Percentiles rank a stretch among this genome's conserved stretches.
Conservation (phyloP, 2,329 filamentous ascomycete genomes). For the Cytospora leucostoma region DNA sequence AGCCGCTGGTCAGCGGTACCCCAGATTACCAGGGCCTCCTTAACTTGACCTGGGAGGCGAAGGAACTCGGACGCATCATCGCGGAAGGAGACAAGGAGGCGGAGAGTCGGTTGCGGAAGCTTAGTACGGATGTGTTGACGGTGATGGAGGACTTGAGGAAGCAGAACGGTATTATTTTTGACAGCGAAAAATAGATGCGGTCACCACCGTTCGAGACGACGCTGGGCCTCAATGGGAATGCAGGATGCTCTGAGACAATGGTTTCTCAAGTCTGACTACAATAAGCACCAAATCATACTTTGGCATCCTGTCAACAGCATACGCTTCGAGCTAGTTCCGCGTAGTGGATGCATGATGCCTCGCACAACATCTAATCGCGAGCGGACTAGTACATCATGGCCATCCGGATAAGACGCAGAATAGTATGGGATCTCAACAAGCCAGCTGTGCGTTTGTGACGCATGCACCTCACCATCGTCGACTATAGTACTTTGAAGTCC, state of each 20-base stretch:
- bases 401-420: too few relatives aligned
- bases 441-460: too few relatives aligned
- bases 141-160: conserved; percentile 26
- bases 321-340: conserved; percentile 8
- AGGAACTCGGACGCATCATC: conserved; percentile 21
- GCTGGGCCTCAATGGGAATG: too few relatives aligned
- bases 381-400: too few relatives aligned
- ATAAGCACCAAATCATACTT: conserved; percentile 8
- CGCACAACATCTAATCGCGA: conserved; percentile 10
- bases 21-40: conserved; percentile 24
- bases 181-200: conserved; percentile 13
- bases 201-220: neutral
- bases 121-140: conserved; percentile 22
- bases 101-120: conserved; percentile 11
- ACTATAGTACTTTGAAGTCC: too few relatives aligned
- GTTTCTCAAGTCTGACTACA: too few relatives aligned
- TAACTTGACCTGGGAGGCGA: conserved; percentile 26
- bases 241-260: too few relatives aligned
- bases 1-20: conserved; percentile 21
- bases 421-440: too few relatives aligned
- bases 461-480: too few relatives aligned
- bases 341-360: conserved; percentile 19
- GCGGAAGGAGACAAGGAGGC: conserved; percentile 18
- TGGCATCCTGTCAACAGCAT: conserved; percentile 19
- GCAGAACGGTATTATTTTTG: conserved; percentile 24